Evolutionary conservation across 139 green algal species (phyloP), one percentile per base, ranked within the genome.

Genomic region (Pleodorina starrii): DNA sequence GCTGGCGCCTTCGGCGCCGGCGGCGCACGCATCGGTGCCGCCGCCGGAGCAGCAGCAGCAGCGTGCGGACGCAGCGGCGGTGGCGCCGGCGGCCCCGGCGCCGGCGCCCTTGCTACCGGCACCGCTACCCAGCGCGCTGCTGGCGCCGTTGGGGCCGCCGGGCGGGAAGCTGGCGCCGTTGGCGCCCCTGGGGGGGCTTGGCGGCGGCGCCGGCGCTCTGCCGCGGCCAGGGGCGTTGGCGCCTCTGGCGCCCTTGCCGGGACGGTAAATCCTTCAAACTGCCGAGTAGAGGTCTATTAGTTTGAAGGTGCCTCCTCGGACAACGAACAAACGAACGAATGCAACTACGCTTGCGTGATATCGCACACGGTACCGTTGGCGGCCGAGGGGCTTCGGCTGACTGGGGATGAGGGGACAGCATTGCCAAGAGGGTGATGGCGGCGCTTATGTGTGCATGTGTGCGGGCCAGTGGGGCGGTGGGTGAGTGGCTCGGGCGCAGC

Each of bases 211-310:
- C 11, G 10, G 25, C 1, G 3, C n/a, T 27, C 63, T 46, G 42
- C 66, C 66, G 17, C 63, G 82, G 44, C 82, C 82, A 1, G 82
- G 82, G 4, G 82, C 42, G 9, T 63, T 88, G 0, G 82, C 82
- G 7, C 66, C 82, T 1, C 68, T 88, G 14, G 44, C 44, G 27
- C 42, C 46, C 27, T 73, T 73, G 32, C 69, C 54, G 21, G 54
- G 54, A 25, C 54, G 54, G 29, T 66, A 66, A n/a, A n/a, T n/a
- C n/a, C n/a, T n/a, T n/a, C n/a, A n/a, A n/a, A n/a, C n/a, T n/a
- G n/a, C n/a, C n/a, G n/a, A n/a, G n/a, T n/a, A n/a, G n/a, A n/a
- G n/a, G n/a, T n/a, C n/a, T n/a, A n/a, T n/a, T n/a, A n/a, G n/a
- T n/a, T n/a, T n/a, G n/a, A n/a, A n/a, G n/a, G n/a, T n/a, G n/a